Base-by-base conservation (phyloP, 768 basidiomycete genomes). In the Tulasnella sp. region DNA sequence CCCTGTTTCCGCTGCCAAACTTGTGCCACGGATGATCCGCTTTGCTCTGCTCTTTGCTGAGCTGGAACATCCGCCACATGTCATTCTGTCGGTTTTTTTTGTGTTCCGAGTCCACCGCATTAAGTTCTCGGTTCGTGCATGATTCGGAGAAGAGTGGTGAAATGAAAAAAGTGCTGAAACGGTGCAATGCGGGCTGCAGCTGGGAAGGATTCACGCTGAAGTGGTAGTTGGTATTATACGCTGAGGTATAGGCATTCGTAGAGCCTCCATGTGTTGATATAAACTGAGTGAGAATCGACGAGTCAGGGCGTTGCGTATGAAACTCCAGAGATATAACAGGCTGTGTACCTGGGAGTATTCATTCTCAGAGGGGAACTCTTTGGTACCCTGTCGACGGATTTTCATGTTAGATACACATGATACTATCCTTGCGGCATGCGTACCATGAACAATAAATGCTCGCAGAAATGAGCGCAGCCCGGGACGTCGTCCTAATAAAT, bases 61-160 rank as follows among this genome's bases (percentile, higher is more conserved):
- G 72, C 70, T 99, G 94, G 71, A 87, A 98, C 59, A 93, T 82
- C n/a, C 94, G 82, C 87, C 92, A 93, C 66, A 84, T 74, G 67
- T 97, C 92, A 2, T 77, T 73, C 68, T 94, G 93, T 49, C 87
- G 80, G 68, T 98, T 99, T 74, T 96, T 94, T 74, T 91, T 90
- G 76, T 97, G 85, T 69, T 99, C 96, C 0, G 91, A 94, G 69
- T 99, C 86, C 43, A 99, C 93, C 0, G 96, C 94, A 65, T 92
- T 92, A 62, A 96, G 76, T 72, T 99, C 94, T 30, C 92, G 81
- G 25, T 81, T 76, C 0, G 91, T 92, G 68, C 91, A 89, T 3
- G 85, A 87, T 0, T 87, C 80, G 1, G 82, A 70, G 67, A 99
- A 98, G 43, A 94, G 77, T 0, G 94, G 94, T n/a, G 82, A 85